These are phyloP conservation scores for Lotmaria passim DNA, from an alignment of 208 protist genomes.

Conservation along the genomic window DNA sequence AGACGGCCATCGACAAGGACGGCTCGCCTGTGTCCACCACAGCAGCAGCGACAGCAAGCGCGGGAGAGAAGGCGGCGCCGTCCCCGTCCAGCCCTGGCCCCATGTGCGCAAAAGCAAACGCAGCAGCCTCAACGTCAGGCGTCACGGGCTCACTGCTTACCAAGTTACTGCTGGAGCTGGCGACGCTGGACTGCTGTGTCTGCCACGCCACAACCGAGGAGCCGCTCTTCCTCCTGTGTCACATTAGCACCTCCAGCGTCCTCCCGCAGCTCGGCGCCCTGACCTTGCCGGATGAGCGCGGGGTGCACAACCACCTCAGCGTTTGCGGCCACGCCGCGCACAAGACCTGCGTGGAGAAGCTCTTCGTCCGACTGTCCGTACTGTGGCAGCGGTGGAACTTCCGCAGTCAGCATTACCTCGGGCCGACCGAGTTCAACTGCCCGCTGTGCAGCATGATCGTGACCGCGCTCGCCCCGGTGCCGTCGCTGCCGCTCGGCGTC, in stretches of 20 bases:
- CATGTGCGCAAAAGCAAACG: background rate
- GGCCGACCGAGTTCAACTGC: constrained; percentile 64
- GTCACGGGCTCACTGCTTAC: constrained; percentile 35
- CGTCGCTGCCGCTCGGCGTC: constrained; percentile 31
- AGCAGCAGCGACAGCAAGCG: background rate
- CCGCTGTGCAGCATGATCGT: constrained; percentile 75
- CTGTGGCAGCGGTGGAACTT: constrained; percentile 46
- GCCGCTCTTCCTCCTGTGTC: constrained; percentile 64
- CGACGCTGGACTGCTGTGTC: constrained; percentile 71
- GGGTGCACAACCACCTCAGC: constrained; percentile 56
- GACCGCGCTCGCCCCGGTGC: constrained; percentile 62
- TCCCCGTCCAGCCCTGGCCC: background rate
- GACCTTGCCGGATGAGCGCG: constrained; percentile 30
- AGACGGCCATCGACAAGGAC: constrained; percentile 12
- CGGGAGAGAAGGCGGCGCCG: background rate
- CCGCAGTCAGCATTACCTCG: constrained; percentile 44
- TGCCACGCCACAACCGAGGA: constrained; percentile 49
- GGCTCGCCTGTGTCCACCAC: background rate
- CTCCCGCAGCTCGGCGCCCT: constrained; percentile 37
- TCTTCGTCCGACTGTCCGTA: constrained; percentile 48
- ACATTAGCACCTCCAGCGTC: constrained; percentile 54
- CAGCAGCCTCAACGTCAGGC: background rate
- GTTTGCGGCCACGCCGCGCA: constrained; percentile 77
- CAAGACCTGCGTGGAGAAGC: constrained; percentile 61
- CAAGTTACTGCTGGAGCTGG: constrained; percentile 54